Evolutionary conservation across 805 yeast species (phyloP).

Genomic region (Trichomonascus vanleenenianus): DNA sequence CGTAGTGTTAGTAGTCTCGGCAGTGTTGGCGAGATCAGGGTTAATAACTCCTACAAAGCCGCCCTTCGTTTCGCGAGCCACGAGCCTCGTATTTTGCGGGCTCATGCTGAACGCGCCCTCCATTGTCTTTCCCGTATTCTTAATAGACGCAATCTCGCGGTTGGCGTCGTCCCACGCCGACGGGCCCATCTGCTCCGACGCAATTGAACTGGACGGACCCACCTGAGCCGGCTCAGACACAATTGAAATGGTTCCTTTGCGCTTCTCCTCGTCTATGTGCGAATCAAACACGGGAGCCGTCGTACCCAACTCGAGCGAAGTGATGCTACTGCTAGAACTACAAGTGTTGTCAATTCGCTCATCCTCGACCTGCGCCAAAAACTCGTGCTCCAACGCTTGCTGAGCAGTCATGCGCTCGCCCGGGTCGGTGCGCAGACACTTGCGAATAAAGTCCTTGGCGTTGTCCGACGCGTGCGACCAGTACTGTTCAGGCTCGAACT

Average conservation of each 20-base stretch:
- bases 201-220: conserved; percentile 8
- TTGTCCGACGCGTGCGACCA: conserved; percentile 43
- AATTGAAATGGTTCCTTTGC: too few relatives aligned
- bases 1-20: neutral
- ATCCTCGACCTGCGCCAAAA: conserved; percentile 20
- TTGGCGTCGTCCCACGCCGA: conserved; percentile 7
- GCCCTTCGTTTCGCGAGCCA: neutral
- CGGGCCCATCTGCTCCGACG: conserved; percentile 19
- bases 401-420: conserved; percentile 39
- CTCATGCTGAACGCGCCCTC: conserved; percentile 28
- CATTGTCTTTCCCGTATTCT: conserved; percentile 22
- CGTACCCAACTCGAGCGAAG: conserved; percentile 25
- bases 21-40: neutral
- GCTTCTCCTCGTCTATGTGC: too few relatives aligned
- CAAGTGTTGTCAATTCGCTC: too few relatives aligned
- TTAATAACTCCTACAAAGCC: neutral
- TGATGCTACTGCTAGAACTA: conserved; percentile 30
- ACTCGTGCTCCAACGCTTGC: conserved; percentile 41
- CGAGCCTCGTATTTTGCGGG: conserved; percentile 20
- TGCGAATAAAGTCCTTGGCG: conserved; percentile 52
- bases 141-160: conserved; percentile 4
- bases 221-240: too few relatives aligned
- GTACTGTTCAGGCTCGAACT: conserved; percentile 53
- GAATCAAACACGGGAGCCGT: too few relatives aligned
- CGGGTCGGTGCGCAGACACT: conserved; percentile 45